A percentile compares a stretch with the other conserved stretches of the same genome.
These are phyloP conservation scores for Jackrogersella multiformis DNA, from an alignment of 495 filamentous ascomycete species.

Conservation along the genomic window DNA sequence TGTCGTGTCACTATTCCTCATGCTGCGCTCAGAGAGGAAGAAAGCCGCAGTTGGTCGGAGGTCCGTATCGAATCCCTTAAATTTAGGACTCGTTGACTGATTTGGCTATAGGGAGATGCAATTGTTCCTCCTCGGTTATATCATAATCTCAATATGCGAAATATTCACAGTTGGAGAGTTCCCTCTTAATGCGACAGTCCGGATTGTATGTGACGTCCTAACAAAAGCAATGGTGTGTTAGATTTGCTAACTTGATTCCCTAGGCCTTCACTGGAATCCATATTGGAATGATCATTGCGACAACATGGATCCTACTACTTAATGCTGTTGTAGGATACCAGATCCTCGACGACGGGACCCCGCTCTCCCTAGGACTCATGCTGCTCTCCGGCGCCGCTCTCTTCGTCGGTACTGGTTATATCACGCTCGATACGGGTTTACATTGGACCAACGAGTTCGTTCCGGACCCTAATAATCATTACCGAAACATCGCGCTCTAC, in stretches of 20 bases:
- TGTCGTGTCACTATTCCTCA: slow-evolving; percentile 66
- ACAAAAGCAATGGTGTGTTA: neutral
- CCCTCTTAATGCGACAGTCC: slow-evolving; percentile 72
- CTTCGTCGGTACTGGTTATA: slow-evolving; percentile 93
- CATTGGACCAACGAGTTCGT: slow-evolving; percentile 83
- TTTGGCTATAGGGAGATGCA: slow-evolving; percentile 83
- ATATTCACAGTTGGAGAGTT: slow-evolving; percentile 95
- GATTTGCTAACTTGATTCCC: slow-evolving; percentile 24
- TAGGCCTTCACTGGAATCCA: slow-evolving; percentile 95
- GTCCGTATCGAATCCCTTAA: slow-evolving; percentile 56
- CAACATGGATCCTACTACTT: slow-evolving; percentile 88
- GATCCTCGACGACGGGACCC: slow-evolving; percentile 91
- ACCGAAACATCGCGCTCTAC: slow-evolving; percentile 87
- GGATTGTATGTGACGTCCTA: slow-evolving; percentile 62
- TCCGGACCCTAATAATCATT: slow-evolving; percentile 60
- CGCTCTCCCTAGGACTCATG: slow-evolving; percentile 80
- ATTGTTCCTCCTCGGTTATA: slow-evolving; percentile 86
- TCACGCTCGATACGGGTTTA: slow-evolving; percentile 92
- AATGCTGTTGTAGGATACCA: slow-evolving; percentile 95
- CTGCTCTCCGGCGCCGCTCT: slow-evolving; percentile 71
- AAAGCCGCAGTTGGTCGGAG: slow-evolving; percentile 93
- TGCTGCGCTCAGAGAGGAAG: slow-evolving; percentile 89
- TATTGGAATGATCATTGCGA: slow-evolving; percentile 86
- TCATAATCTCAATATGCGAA: slow-evolving; percentile 91
- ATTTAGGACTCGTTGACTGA: slow-evolving; percentile 34